Percentiles rank a stretch among this genome's conserved stretches.
Evolutionary conservation across 345 rosid species (phyloP).

Genomic region (Corchorus capsularis): DNA sequence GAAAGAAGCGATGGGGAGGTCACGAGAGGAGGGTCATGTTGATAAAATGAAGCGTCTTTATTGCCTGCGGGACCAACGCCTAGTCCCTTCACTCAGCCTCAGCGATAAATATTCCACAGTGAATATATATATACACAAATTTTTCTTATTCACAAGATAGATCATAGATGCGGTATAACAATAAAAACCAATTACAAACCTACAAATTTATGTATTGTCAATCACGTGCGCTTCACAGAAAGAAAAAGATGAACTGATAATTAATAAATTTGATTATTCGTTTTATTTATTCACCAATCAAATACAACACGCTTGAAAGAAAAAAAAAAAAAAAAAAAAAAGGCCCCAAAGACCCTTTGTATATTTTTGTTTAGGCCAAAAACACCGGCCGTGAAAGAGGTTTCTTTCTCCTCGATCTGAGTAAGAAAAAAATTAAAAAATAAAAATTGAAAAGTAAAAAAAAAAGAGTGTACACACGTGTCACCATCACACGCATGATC

Average conservation of each 20-base stretch:
- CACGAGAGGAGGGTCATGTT: conserved; percentile 19
- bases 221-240: conserved; percentile 43
- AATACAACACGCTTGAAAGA: conserved; percentile 42
- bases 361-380: conserved; percentile 30
- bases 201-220: conserved; percentile 47
- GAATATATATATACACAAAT: neutral
- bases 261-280: conserved; percentile 1
- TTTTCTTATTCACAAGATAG: neutral
- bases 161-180: neutral
- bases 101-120: conserved; percentile 26
- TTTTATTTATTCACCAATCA: conserved; percentile 34
- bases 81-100: conserved; percentile 22
- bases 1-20: conserved; percentile 28
- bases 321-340: conserved; percentile 25
- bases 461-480: conserved; percentile 32
- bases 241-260: neutral
- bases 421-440: conserved; percentile 12
- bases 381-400: conserved; percentile 35
- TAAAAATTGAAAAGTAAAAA: neutral
- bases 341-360: conserved; percentile 57
- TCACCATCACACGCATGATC: conserved; percentile 34
- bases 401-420: conserved; percentile 19
- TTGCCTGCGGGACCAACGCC: conserved; percentile 42
- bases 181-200: conserved; percentile 49
- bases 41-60: conserved; percentile 20